These are phyloP conservation scores for Fusarium metavorans DNA, from an alignment of 2,329 filamentous ascomycete genomes.

Conservation along the genomic window DNA sequence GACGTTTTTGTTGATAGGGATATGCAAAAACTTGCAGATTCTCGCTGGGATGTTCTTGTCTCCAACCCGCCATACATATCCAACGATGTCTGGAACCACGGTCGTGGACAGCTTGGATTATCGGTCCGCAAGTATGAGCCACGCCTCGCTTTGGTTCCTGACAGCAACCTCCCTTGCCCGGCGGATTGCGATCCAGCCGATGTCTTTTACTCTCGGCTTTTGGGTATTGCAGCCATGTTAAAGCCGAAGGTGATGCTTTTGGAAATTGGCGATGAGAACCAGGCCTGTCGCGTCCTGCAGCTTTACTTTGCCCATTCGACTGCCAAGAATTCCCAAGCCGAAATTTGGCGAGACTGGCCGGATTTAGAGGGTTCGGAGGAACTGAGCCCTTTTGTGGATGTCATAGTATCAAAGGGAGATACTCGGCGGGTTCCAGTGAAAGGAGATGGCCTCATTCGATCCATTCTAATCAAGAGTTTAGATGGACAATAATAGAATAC, in stretches of 20 bases:
- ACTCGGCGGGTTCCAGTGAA: conserved; percentile 51
- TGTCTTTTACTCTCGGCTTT: conserved; percentile 75
- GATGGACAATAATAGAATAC: not conserved
- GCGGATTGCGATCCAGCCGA: conserved; percentile 56
- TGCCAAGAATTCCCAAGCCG: conserved; percentile 55
- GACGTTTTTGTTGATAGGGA: conserved; percentile 62
- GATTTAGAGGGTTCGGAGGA: conserved; percentile 52
- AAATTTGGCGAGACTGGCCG: conserved; percentile 81
- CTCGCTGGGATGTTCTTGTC: conserved; percentile 74
- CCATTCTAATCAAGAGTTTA: conserved; percentile 49
- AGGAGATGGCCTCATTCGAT: conserved; percentile 62
- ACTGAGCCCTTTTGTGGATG: conserved; percentile 43
- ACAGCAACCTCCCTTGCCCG: conserved; percentile 44
- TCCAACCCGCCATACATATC: conserved; percentile 96
- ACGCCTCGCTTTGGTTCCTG: conserved; percentile 78
- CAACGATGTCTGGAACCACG: conserved; percentile 54
- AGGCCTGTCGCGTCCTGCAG: conserved; percentile 73
- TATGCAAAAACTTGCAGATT: conserved; percentile 43
- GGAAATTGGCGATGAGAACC: conserved; percentile 77
- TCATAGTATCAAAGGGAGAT: conserved; percentile 19
- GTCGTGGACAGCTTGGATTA: conserved; percentile 64
- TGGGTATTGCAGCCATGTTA: conserved; percentile 64
- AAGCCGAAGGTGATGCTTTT: conserved; percentile 70
- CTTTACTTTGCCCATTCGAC: conserved; percentile 54
- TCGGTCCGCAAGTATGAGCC: conserved; percentile 89